phyloP scores from a whole-genome alignment of 768 basidiomycete genomes.

The Paxillus rubicundulus region DNA sequence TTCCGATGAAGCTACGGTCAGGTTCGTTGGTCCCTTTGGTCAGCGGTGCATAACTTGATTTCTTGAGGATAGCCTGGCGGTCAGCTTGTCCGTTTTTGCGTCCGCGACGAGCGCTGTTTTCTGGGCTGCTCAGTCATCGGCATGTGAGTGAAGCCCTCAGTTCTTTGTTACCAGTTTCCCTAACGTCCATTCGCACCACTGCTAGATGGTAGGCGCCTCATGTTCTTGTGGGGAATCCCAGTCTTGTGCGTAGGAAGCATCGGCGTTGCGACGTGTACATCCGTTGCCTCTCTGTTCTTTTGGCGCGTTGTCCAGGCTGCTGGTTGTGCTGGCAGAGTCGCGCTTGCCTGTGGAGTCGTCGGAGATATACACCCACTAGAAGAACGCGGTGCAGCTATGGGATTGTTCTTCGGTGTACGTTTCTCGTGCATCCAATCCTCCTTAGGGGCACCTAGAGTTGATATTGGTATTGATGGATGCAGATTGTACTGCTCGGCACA shows the following conservation, averaged over 20 bases:
- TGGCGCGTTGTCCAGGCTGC: slow-evolving; percentile 61
- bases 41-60: neutral
- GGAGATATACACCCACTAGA: slow-evolving; percentile 60
- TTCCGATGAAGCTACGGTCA: slow-evolving; percentile 55
- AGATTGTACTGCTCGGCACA: slow-evolving; percentile 50
- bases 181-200: no score
- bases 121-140: slow-evolving; percentile 37
- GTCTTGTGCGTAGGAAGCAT: slow-evolving; percentile 53
- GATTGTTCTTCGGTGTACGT: slow-evolving; percentile 48
- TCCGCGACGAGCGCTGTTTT: slow-evolving; percentile 42
- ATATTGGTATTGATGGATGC: neutral
- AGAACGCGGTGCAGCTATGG: slow-evolving; percentile 54
- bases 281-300: slow-evolving; percentile 47
- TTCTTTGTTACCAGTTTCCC: slow-evolving; percentile 31
- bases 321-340: slow-evolving; percentile 53
- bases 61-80: slow-evolving; percentile 35
- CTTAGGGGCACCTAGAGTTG: neutral
- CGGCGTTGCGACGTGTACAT: slow-evolving; percentile 49
- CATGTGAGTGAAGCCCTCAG: slow-evolving; percentile 5
- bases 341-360: slow-evolving; percentile 53
- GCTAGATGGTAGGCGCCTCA: slow-evolving; percentile 57
- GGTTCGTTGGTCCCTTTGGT: slow-evolving; percentile 30
- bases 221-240: slow-evolving; percentile 58
- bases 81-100: slow-evolving; percentile 46
- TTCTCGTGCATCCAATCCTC: neutral